Base-by-base conservation (phyloP, 441 rosid species). In the Aquilaria agallochum region DNA sequence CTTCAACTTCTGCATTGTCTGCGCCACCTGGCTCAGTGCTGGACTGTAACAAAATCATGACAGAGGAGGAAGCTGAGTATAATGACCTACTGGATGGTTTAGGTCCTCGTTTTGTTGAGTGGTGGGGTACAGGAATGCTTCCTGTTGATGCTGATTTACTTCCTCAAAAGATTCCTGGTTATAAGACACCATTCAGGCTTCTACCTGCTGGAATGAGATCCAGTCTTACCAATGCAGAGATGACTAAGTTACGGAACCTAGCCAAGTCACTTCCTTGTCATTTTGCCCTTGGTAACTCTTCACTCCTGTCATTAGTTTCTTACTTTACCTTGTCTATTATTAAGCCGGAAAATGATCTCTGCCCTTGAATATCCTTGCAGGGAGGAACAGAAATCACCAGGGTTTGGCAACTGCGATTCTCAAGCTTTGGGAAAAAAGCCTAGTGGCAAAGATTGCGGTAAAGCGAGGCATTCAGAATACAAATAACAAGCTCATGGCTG, bases 81-180 rank as follows among this genome's bases (percentile, higher is more conserved):
- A 82, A 87, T 69, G 67, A 63, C 56, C 70, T 95, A 59, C 68
- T 95, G 65, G 99, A 95, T 73, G 85, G 87, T 65, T 80, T 95
- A 65, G 99, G 99, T 44, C 89, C 96, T 64, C 94, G 96, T 55
- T 95, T 90, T 61, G 87, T 85, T 32, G 99, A 85, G 75, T 92
- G 95, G 92, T 95, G 99, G 99, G 99, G 99, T 54, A 95, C 95
- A 9, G 97, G 99, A 62, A 74, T 95, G 33, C 88, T 92, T 61
- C 99, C 98, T 2, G 96, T 95, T 58, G 89, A 95, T 80, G 98
- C 98, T 31, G 98, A 92, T 81, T 77, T 85, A 53, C 96, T 95
- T 74, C 95, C 97, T 73, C 82, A 74, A 55, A 84, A 80, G 56
- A 60, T 95, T 82, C 84, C 93, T 31, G 94, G 81, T 59, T 95